Percentiles rank a stretch among this genome's conserved stretches.
Conservation (phyloP, 2,329 filamentous ascomycete genomes). For the Colletotrichum destructivum region DNA sequence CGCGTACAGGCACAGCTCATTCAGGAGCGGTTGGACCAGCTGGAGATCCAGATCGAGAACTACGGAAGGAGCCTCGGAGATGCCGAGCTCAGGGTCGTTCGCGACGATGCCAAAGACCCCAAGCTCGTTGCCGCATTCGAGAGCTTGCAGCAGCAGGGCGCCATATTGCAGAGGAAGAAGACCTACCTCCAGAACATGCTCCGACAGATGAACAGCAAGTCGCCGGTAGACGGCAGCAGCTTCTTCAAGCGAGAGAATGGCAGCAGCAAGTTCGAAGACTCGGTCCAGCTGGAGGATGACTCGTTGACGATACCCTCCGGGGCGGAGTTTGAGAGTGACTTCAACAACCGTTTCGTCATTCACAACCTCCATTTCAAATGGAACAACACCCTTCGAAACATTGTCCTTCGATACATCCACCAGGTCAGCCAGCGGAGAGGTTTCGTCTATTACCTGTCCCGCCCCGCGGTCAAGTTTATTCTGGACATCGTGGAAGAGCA, state of each 20-base stretch:
- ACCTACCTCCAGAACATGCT: slow-evolving; percentile 73
- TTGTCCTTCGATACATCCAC: slow-evolving; percentile 96
- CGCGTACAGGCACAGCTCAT: slow-evolving; percentile 91
- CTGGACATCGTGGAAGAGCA: slow-evolving; percentile 98
- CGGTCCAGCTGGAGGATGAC: slow-evolving; percentile 65
- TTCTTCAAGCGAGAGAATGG: slow-evolving; percentile 45
- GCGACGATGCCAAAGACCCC: slow-evolving; percentile 63
- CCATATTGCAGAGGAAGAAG: slow-evolving; percentile 71
- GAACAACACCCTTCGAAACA: slow-evolving; percentile 97
- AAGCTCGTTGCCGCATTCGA: slow-evolving; percentile 73
- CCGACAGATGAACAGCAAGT: slow-evolving; percentile 61
- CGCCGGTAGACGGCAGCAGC: slow-evolving; percentile 49
- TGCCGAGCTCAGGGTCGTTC: slow-evolving; percentile 77
- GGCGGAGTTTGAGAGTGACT: slow-evolving; percentile 91
- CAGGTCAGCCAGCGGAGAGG: slow-evolving; percentile 96
- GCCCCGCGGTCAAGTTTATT: slow-evolving; percentile 97
- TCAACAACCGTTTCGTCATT: slow-evolving; percentile 98
- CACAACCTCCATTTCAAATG: slow-evolving; percentile 98
- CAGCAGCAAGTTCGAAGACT: slow-evolving; percentile 50
- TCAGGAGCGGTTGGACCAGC: slow-evolving; percentile 81
- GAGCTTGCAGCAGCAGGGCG: slow-evolving; percentile 68
- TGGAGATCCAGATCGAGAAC: slow-evolving; percentile 82
- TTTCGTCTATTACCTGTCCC: slow-evolving; percentile 97
- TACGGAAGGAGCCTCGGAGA: slow-evolving; percentile 83
- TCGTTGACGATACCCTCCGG: slow-evolving; percentile 78